Conservation (phyloP, 129 eudicot genomes). For the Pulicaria dysenterica region DNA sequence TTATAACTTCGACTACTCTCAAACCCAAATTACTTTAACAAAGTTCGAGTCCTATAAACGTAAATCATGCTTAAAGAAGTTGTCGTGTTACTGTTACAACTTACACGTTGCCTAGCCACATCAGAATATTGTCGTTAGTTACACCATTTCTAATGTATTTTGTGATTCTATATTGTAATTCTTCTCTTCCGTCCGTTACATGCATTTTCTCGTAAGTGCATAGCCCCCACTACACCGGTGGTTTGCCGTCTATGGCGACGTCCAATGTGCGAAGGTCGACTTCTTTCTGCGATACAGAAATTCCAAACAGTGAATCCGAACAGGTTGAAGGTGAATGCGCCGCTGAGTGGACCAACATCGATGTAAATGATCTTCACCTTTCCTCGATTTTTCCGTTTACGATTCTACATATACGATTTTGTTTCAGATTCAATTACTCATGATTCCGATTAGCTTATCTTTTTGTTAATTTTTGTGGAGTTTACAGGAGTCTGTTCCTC, state of each 20-base stretch:
- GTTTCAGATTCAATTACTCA: not conserved
- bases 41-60: too few species aligned
- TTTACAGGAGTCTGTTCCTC: slow-evolving; percentile 58
- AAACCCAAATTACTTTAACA: too few species aligned
- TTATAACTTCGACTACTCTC: too few species aligned
- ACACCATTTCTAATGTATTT: not conserved
- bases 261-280: slow-evolving; percentile 48
- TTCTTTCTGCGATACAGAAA: slow-evolving; percentile 45
- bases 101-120: too few species aligned
- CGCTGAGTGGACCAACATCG: slow-evolving; percentile 69
- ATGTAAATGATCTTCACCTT: slow-evolving; percentile 39
- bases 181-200: slow-evolving; percentile 7
- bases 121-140: too few species aligned
- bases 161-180: slow-evolving; percentile 17
- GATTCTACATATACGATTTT: not conserved
- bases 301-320: slow-evolving; percentile 62
- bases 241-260: slow-evolving; percentile 41
- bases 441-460: slow-evolving; percentile 10
- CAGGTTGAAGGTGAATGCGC: slow-evolving; percentile 58
- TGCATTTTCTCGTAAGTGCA: slow-evolving; percentile 29
- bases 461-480: slow-evolving; percentile 18
- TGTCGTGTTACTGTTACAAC: too few species aligned
- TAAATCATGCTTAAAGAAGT: too few species aligned
- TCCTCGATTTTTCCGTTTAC: slow-evolving; percentile 9
- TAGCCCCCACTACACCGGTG: slow-evolving; percentile 22